Evolutionary conservation across 768 basidiomycete species (phyloP), one percentile per base, ranked within the genome.

Genomic region (Hygrocybe coccinea): DNA sequence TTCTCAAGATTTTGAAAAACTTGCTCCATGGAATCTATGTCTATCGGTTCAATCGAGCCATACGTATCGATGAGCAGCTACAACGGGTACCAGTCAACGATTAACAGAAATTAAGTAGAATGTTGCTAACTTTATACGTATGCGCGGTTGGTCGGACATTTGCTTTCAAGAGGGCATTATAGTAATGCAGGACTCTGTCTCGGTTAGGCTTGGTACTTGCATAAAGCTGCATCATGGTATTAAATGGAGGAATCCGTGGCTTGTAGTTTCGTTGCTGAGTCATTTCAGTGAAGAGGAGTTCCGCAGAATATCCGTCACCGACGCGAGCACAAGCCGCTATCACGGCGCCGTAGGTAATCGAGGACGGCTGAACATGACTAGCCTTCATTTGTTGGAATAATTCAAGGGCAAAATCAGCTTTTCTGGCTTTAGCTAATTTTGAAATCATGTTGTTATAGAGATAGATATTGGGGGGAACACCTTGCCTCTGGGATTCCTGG

Each of bases 141-240:
- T 98, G 90, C 5, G 86, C 84, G 2, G 91, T 89, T 14, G 95
- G 93, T 3, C 71, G 63, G 22, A 98, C 84, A 0, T 76, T 71
- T 3, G 79, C 84, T 25, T 69, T 66, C 35, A 74, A 67, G 69
- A 99, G 76, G 64, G 81, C 76, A 47, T 87, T 66, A 68, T 88
- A 88, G 68, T 86, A 98, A 62, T 80, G 76, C 24, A 97, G 70
- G 15, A 87, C 89, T 46, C 84, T 80, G 24, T 79, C 79, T 51
- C 93, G 82, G 59, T 91, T 86, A 1, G 93, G 95, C 68, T 89
- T 90, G n/a, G 89, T 93, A 54, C 86, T 83, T 48, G 88, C 86
- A 72, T 92, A 94, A 63, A 95, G 77, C 69, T 99, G 97, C 83
- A 99, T 97, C 94, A 99, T 97, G 34, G 89, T 94, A 74, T 99